Conservation (phyloP, 305 asterid species). For the Withania somnifera region DNA sequence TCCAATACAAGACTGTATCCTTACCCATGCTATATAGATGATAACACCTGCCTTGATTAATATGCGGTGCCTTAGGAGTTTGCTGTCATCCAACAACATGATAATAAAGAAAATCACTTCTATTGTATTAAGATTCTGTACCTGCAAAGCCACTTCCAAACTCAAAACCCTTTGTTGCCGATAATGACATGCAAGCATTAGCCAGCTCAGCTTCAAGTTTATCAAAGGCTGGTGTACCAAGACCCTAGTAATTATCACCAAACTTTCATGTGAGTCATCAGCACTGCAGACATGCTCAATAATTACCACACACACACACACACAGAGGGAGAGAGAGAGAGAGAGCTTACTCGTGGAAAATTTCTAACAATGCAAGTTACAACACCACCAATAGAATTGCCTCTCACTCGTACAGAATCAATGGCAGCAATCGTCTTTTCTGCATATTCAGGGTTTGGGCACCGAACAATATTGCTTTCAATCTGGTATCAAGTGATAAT, state of each 20-base stretch:
- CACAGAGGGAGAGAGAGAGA: not conserved
- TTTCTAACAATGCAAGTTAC: slow-evolving; percentile 92
- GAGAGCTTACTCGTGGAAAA: slow-evolving; percentile 57
- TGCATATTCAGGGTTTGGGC: slow-evolving; percentile 90
- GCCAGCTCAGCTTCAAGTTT: slow-evolving; percentile 98
- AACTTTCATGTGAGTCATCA: not conserved
- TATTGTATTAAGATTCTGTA: slow-evolving; percentile 7
- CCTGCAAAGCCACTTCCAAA: slow-evolving; percentile 95
- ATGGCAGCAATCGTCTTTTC: slow-evolving; percentile 93
- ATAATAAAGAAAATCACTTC: not conserved
- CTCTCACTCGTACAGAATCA: slow-evolving; percentile 77
- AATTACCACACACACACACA: not conserved
- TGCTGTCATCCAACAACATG: not conserved
- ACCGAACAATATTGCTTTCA: slow-evolving; percentile 81
- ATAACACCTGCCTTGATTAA: not conserved
- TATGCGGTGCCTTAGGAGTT: not conserved
- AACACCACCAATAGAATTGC: slow-evolving; percentile 95
- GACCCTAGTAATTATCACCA: slow-evolving; percentile 19
- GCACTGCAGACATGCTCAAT: not conserved
- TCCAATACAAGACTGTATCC: not conserved
- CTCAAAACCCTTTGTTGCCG: slow-evolving; percentile 97
- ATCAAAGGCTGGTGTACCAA: slow-evolving; percentile 85
- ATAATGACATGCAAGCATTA: slow-evolving; percentile 81
- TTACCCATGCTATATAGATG: not conserved
- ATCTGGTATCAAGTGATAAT: slow-evolving; percentile 34